Evolutionary conservation across 495 filamentous ascomycete species (phyloP), one percentile per base, ranked within the genome.

Genomic region (Trichocladium uniseriatum): DNA sequence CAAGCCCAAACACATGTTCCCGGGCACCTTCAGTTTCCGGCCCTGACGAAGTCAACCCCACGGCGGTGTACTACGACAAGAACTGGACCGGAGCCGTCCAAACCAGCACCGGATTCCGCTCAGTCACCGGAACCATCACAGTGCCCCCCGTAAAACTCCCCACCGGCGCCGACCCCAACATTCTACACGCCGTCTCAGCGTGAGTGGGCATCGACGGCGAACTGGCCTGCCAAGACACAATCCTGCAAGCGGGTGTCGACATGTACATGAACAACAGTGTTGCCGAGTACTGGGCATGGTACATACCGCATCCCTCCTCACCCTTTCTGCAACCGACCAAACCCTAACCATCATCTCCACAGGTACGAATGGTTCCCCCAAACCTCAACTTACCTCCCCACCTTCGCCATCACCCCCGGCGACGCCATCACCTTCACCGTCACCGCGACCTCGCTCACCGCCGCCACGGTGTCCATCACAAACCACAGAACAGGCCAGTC

Each of bases 21-120:
- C 29, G 46, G 1, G 24, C 18, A 10, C 50, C 81, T 11, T 77
- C 77, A 13, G 79, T 82, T 39, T 78, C 82, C 48, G 79, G 77
- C 2, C n/a, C 32, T 13, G 5, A 14, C 5, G 74, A 77, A 53
- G 79, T 75, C 6, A 61, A 59, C 45, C 67, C 65, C 10, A 75
- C 78, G 1, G 79, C 82, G 42, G 59, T 84, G 35, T 77, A 82
- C 56, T 56, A 45, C 32, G 32, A n/a, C 16, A 5, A 21, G 6
- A 57, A 49, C 41, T 60, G 57, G 54, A 48, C 45, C 6, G 57
- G 57, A 2, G 51, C 57, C 22, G 44, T 57, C 2, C 24, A 39
- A 2, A 51, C 34, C 1, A 48, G 49, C 6, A 77, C 80, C 0
- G 82, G 82, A 40, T 54, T 54, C 54, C 39, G 43, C 14, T 35